Evolutionary conservation across 345 rosid genomes (phyloP).

Genomic region (Ceriops tagal): DNA sequence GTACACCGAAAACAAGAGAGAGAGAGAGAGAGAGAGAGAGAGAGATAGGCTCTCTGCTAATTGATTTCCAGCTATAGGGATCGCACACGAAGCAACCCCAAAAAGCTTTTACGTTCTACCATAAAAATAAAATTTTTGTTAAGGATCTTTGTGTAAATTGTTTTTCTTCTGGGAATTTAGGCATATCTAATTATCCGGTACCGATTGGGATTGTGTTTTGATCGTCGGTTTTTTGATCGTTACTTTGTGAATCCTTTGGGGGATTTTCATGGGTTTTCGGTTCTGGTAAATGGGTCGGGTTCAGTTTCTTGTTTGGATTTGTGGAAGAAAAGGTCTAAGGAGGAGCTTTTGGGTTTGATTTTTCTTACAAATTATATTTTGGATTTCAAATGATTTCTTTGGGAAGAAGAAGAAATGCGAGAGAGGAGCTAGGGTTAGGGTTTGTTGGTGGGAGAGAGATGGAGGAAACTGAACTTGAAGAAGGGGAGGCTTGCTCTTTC

Average conservation of each 20-base stretch:
- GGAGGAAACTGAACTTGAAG: constrained; percentile 42
- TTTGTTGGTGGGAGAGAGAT: constrained; percentile 27
- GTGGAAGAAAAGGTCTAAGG: constrained; percentile 2
- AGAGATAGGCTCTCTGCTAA: constrained; percentile 35
- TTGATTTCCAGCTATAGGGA: constrained; percentile 44
- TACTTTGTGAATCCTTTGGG: constrained; percentile 24
- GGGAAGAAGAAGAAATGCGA: constrained; percentile 34
- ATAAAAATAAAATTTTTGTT: not conserved
- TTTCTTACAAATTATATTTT: not conserved
- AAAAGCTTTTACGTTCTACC: constrained; percentile 3
- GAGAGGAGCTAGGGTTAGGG: constrained; percentile 33
- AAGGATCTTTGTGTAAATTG: constrained; percentile 6
- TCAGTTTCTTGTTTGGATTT: constrained; percentile 8
- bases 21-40: constrained; percentile 2
- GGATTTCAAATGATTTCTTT: constrained; percentile 27
- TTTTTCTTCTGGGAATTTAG: constrained; percentile 10
- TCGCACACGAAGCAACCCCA: constrained; percentile 31
- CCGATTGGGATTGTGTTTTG: constrained; percentile 27
- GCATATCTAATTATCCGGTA: not conserved
- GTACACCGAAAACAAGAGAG: constrained; percentile 42
- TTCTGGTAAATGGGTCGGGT: constrained; percentile 16
- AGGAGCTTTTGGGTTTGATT: constrained; percentile 6
- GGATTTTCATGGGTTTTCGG: constrained; percentile 27
- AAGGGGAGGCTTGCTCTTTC: constrained; percentile 38
- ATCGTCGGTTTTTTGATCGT: constrained; percentile 35